Evolutionary conservation across 805 yeast genomes (phyloP).

Genomic region (Lipomyces yamanashiensis): DNA sequence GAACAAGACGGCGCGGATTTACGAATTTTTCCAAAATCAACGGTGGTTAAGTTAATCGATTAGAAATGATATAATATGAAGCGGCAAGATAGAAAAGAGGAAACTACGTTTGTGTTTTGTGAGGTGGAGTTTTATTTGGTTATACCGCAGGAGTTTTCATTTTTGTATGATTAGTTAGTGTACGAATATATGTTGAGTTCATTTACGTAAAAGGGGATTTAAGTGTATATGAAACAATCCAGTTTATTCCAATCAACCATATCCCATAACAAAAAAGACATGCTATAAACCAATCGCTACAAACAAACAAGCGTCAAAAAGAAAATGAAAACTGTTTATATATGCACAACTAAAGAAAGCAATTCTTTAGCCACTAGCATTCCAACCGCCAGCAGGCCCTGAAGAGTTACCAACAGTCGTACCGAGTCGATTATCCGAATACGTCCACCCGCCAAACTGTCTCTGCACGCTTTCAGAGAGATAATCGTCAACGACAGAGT

Average conservation of each 20-base stretch:
- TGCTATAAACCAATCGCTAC: constrained; percentile 2
- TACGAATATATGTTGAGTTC: not conserved
- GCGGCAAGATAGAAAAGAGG: not conserved
- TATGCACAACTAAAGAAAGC: not conserved
- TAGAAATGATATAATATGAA: not conserved
- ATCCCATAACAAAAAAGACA: constrained; percentile 7
- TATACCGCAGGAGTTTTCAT: not conserved
- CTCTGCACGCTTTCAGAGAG: constrained; percentile 93
- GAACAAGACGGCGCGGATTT: constrained; percentile 81
- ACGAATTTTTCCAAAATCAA: constrained; percentile 90
- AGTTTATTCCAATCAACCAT: not conserved
- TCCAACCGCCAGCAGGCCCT: constrained; percentile 33
- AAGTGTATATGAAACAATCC: not conserved
- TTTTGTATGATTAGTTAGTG: constrained; percentile 2
- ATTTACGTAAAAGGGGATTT: not conserved
- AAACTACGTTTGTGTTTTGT: not conserved
- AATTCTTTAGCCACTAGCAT: constrained; percentile 28
- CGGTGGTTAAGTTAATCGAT: constrained; percentile 66
- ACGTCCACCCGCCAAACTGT: constrained; percentile 99
- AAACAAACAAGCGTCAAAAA: not conserved
- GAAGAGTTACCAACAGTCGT: constrained; percentile 33
- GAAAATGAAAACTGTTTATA: not conserved
- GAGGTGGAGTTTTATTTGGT: not conserved
- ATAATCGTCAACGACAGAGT: constrained; percentile 85
- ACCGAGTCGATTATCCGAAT: constrained; percentile 47